Evolutionary conservation across 2,329 filamentous ascomycete species (phyloP), one percentile per base, ranked within the genome.

Genomic region (Alternaria conjuncta): DNA sequence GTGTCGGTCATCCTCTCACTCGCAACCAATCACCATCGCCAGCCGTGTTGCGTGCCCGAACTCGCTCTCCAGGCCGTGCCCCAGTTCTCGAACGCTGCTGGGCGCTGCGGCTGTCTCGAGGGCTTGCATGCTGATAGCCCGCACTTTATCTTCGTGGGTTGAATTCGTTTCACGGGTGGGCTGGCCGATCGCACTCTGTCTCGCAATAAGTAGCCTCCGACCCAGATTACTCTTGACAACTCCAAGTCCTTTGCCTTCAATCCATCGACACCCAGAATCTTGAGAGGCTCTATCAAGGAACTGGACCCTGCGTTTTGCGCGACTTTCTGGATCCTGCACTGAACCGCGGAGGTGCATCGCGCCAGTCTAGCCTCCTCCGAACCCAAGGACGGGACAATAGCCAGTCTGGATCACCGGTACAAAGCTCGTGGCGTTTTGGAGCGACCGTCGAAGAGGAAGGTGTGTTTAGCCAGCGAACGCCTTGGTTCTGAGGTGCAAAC

Each of bases 391-490:
- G 51, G 49, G 44, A 54, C 32, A 28, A 49, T 44, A 55, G 50
- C 41, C 51, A 69, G 60, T 67, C 65, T 68, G 65, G 67, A 67
- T 64, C 55, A 60, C 55, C 13, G 43, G 50, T 51, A 21, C 43
- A 25, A 26, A 55, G 18, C 20, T 36, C 46, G 66, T 62, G 63
- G 65, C 67, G 57, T 54, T 44, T 54, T 36, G 23, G 49, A 46
- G 36, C 58, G 49, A 61, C 56, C 55, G 56, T 68, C 50, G 61
- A 68, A 64, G 62, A 46, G 65, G 67, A 69, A 69, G 67, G 67
- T 61, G 57, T 59, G n/a, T 64, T 49, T 55, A 60, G 30, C 21
- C 49, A 25, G 49, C 49, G 13, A 15, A 15, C 30, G 49, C 49
- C 49, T 36, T 41, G 30, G 13, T 13, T n/a, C 5, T 23, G 15